Percentiles rank a stretch among this genome's conserved stretches.
Evolutionary conservation across 345 rosid species (phyloP).

Genomic region (Dipteronia sinensis): DNA sequence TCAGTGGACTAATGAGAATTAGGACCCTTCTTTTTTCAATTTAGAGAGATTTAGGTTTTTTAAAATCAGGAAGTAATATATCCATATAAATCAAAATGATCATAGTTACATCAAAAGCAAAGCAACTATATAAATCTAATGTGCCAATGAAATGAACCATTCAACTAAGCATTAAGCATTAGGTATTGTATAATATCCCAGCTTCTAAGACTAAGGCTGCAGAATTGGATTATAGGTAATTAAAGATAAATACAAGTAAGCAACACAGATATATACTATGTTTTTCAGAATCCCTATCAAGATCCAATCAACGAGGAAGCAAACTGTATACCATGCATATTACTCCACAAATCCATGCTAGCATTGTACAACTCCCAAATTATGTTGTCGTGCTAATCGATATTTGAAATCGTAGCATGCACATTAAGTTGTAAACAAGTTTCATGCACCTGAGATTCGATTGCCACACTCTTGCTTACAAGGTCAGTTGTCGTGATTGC

Average conservation of each 20-base stretch:
- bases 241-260: neutral
- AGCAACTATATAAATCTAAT: neutral
- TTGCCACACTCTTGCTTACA: conserved; percentile 94
- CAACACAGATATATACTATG: neutral
- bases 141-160: neutral
- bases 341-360: conserved; percentile 9
- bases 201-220: neutral
- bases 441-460: conserved; percentile 66
- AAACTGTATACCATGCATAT: neutral
- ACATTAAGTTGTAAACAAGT: neutral
- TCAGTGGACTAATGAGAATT: conserved; percentile 20
- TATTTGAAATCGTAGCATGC: neutral
- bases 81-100: neutral
- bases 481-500: conserved; percentile 97
- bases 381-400: neutral
- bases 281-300: neutral
- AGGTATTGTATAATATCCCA: neutral
- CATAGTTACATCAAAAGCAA: neutral
- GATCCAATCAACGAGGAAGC: neutral
- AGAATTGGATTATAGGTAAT: neutral
- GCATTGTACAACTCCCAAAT: neutral
- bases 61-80: neutral
- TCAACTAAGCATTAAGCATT: neutral
- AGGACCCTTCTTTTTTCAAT: neutral
- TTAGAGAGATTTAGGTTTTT: neutral